These are phyloP conservation scores for Chrysoporthe puriensis DNA, from an alignment of 2,329 filamentous ascomycete species.

Conservation along the genomic window DNA sequence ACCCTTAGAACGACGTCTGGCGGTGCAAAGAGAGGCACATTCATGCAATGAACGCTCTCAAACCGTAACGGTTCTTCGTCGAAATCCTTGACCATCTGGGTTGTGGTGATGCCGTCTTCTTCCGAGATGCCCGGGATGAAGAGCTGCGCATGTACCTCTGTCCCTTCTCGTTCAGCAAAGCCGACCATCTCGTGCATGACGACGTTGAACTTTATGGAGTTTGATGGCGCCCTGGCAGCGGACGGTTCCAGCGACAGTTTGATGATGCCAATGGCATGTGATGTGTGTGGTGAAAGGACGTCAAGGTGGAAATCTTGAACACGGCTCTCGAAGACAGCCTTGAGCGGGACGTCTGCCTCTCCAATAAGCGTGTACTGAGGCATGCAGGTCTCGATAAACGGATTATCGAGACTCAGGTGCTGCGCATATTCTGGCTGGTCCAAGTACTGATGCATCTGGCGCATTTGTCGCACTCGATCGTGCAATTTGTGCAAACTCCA, in stretches of 20 bases:
- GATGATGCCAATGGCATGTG: slow-evolving; percentile 86
- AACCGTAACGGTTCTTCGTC: slow-evolving; percentile 92
- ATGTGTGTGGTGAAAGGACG: slow-evolving; percentile 89
- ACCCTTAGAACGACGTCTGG: slow-evolving; percentile 78
- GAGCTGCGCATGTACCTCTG: slow-evolving; percentile 94
- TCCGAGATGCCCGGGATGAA: slow-evolving; percentile 91
- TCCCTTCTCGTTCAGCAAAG: slow-evolving; percentile 94
- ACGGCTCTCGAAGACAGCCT: slow-evolving; percentile 89
- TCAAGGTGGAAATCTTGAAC: slow-evolving; percentile 95
- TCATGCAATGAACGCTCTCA: slow-evolving; percentile 98
- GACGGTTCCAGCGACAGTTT: slow-evolving; percentile 92
- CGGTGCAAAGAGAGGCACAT: slow-evolving; percentile 78
- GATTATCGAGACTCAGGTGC: slow-evolving; percentile 90
- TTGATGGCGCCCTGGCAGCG: slow-evolving; percentile 86
- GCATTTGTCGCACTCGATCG: slow-evolving; percentile 86
- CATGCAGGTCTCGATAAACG: slow-evolving; percentile 89
- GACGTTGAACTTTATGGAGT: slow-evolving; percentile 95
- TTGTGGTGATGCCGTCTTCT: slow-evolving; percentile 90
- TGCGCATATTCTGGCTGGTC: slow-evolving; percentile 93
- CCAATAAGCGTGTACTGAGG: slow-evolving; percentile 91
- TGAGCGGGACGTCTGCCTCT: slow-evolving; percentile 88
- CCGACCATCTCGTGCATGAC: slow-evolving; percentile 96
- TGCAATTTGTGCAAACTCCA: slow-evolving; percentile 96
- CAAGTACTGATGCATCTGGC: slow-evolving; percentile 95
- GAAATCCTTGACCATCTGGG: slow-evolving; percentile 91